Conservation (phyloP, 768 basidiomycete species). For the Boletus subparvulus region DNA sequence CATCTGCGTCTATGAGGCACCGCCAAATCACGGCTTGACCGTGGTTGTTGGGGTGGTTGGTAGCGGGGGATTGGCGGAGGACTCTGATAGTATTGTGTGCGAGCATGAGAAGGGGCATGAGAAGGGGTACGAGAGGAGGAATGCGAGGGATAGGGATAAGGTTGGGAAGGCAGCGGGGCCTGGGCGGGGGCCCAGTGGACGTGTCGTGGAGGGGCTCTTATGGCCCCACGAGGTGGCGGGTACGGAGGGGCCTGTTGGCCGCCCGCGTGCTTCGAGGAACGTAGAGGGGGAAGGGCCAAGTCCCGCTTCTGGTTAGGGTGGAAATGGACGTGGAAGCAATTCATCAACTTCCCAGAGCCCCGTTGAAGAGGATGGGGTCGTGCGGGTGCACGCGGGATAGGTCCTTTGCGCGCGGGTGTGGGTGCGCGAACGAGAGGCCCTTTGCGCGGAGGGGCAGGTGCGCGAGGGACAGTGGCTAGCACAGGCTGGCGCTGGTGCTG, state of each 20-base stretch:
- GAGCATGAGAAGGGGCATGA: conserved; percentile 5
- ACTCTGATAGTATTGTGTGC: neutral
- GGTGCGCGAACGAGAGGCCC: conserved; percentile 12
- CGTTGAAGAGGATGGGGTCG: conserved; percentile 15
- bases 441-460: conserved; percentile 13
- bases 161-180: conserved; percentile 22
- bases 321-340: conserved; percentile 28
- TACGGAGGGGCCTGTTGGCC: conserved; percentile 16
- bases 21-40: neutral
- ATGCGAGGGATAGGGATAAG: conserved; percentile 28
- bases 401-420: conserved; percentile 15
- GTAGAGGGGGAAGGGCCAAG: conserved; percentile 3
- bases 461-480: conserved; percentile 11
- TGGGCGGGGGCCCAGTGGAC: conserved; percentile 33
- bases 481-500: conserved; percentile 2
- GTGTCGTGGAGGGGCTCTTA: conserved; percentile 18
- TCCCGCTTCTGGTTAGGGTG: conserved; percentile 27
- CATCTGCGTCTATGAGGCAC: conserved; percentile 16
- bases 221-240: conserved; percentile 22
- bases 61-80: conserved; percentile 17
- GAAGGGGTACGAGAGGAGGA: conserved; percentile 13
- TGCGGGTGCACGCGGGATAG: conserved; percentile 6
- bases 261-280: conserved; percentile 3
- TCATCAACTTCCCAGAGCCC: conserved; percentile 12
- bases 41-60: conserved; percentile 13